phyloP scores from a whole-genome alignment of 371 early-diverging fungal genomes.

The Mortierella sp. region DNA sequence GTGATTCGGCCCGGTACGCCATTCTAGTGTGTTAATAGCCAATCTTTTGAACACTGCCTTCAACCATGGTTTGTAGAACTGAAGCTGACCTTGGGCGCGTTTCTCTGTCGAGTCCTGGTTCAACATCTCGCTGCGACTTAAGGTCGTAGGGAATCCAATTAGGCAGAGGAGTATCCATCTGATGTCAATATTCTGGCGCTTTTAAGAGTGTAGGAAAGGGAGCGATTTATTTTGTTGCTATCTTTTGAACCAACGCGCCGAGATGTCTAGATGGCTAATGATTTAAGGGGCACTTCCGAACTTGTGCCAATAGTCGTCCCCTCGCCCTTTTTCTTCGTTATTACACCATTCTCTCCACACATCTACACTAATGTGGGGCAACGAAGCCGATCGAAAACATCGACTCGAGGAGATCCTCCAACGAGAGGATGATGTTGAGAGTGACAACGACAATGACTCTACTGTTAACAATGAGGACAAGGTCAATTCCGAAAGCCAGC shows the following conservation, averaged over 20 bases:
- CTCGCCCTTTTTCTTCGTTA: not conserved
- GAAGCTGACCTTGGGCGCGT: not conserved
- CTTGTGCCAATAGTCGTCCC: not conserved
- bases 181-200: not conserved
- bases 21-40: no score
- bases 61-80: not conserved
- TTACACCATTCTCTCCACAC: constrained; percentile 3
- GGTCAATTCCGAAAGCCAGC: constrained; percentile 12
- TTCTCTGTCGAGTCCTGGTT: not conserved
- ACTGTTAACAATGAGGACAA: constrained; percentile 14
- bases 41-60: no score
- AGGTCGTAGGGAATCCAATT: constrained; percentile 3
- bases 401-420: constrained; percentile 60
- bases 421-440: constrained; percentile 48
- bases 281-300: not conserved
- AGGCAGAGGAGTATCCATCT: constrained; percentile 11
- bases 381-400: constrained; percentile 56
- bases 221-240: no score
- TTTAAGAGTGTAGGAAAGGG: not conserved
- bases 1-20: no score
- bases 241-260: no score
- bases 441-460: constrained; percentile 39
- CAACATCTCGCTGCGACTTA: not conserved
- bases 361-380: constrained; percentile 25
- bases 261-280: not conserved